Conservation (phyloP, 306 rosid species). For the Fragaria nilgerrensis region DNA sequence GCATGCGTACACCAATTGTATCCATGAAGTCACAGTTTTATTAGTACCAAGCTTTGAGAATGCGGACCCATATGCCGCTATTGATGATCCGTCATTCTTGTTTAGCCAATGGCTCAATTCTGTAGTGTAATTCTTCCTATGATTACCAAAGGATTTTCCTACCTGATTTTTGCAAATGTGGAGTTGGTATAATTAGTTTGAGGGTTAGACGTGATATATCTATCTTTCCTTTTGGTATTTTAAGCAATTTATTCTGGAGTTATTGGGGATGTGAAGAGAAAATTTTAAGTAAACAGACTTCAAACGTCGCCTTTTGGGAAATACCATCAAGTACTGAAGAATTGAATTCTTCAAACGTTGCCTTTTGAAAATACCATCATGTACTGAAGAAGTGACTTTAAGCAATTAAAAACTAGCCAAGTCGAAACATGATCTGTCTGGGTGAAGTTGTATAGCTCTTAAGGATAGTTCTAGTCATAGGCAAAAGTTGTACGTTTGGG, state of each 20-base stretch:
- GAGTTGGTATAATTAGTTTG: neutral
- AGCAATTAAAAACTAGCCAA: neutral
- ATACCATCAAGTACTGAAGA: no score
- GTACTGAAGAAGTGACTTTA: no score
- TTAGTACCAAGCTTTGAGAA: neutral
- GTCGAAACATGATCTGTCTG: neutral
- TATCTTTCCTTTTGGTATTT: neutral
- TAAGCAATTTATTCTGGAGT: neutral
- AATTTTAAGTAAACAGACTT: neutral
- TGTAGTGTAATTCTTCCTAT: neutral
- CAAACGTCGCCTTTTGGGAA: neutral
- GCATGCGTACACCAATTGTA: neutral
- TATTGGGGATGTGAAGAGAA: neutral
- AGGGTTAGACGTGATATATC: neutral
- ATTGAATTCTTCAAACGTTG: neutral
- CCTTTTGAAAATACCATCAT: no score
- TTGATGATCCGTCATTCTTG: neutral
- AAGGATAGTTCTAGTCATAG: neutral
- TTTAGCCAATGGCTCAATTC: neutral
- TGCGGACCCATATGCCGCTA: neutral
- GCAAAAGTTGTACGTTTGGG: neutral
- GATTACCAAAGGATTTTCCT: neutral
- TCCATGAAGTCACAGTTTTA: neutral
- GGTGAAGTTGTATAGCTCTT: neutral
- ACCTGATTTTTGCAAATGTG: neutral